These are phyloP conservation scores for Annulohypoxylon stygium DNA, from an alignment of 495 filamentous ascomycete species.

Conservation along the genomic window DNA sequence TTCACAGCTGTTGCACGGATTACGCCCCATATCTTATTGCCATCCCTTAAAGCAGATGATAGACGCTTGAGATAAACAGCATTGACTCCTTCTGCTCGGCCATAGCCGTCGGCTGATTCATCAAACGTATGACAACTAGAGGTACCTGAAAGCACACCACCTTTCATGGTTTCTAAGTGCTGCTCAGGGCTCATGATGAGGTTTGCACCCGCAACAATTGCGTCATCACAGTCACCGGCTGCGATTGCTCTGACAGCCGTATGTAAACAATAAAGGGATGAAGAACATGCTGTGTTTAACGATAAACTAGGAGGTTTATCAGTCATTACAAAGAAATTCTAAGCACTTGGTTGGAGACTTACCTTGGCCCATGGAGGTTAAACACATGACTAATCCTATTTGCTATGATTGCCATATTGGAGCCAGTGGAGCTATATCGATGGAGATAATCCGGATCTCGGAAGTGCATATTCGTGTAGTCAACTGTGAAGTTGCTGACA, in stretches of 20 bases:
- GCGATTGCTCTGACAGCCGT: conserved; percentile 52
- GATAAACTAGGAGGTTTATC: background rate
- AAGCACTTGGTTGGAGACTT: too few species aligned
- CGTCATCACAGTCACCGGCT: conserved; percentile 54
- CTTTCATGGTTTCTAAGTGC: conserved; percentile 52
- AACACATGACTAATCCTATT: conserved; percentile 69
- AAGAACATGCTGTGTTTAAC: conserved; percentile 66
- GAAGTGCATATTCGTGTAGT: conserved; percentile 54
- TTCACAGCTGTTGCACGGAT: conserved; percentile 63
- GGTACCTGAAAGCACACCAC: conserved; percentile 58
- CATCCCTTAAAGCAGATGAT: conserved; percentile 57
- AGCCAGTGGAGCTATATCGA: conserved; percentile 66
- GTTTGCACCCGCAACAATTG: conserved; percentile 58
- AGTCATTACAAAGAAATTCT: background rate
- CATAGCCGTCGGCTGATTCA: conserved; percentile 50
- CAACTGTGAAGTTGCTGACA: conserved; percentile 50
- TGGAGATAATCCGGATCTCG: conserved; percentile 53
- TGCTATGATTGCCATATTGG: conserved; percentile 61
- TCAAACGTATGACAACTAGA: conserved; percentile 61
- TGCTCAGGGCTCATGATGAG: conserved; percentile 53
- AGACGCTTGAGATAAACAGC: conserved; percentile 61
- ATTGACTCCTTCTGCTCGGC: conserved; percentile 46
- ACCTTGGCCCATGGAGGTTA: conserved; percentile 61
- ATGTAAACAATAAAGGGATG: conserved; percentile 57
- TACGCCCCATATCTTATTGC: conserved; percentile 62